phyloP scores from a whole-genome alignment of 306 rosid species.

The Quercus dentata region DNA sequence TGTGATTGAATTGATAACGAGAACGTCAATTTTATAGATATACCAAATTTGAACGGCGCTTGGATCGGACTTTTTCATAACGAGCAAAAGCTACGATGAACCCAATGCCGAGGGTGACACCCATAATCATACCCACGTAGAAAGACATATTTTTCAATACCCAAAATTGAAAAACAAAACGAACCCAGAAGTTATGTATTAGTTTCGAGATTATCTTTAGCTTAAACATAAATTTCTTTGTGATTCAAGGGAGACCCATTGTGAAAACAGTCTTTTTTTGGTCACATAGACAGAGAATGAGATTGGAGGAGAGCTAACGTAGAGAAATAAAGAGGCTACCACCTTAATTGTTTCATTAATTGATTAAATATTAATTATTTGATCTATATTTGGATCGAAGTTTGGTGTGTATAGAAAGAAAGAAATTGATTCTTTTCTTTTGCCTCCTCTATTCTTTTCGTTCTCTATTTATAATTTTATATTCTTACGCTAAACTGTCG shows the following conservation, averaged over 20 bases:
- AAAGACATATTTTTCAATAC: constrained; percentile 45
- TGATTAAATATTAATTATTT: neutral
- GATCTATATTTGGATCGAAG: neutral
- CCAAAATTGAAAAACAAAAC: neutral
- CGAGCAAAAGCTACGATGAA: constrained; percentile 65
- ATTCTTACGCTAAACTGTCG: neutral
- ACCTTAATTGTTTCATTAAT: constrained; percentile 2
- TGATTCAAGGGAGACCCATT: constrained; percentile 16
- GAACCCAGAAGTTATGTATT: constrained; percentile 6
- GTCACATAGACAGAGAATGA: constrained; percentile 1
- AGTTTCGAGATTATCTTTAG: constrained; percentile 2
- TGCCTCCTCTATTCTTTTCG: neutral
- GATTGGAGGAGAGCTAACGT: constrained; percentile 13
- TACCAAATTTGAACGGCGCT: constrained; percentile 73
- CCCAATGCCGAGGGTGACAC: constrained; percentile 60
- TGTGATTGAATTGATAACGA: neutral
- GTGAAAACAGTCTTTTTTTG: constrained; percentile 12
- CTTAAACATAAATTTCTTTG: constrained; percentile 23
- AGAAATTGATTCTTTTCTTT: constrained; percentile 19
- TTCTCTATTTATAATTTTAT: neutral
- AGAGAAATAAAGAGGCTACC: constrained; percentile 25
- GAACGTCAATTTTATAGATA: neutral
- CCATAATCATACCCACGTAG: constrained; percentile 57
- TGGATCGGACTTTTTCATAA: constrained; percentile 50
- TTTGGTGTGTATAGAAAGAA: constrained; percentile 7